These are phyloP conservation scores for Monilinia fructigena DNA, from an alignment of 2,329 filamentous ascomycete genomes.

Conservation along the genomic window DNA sequence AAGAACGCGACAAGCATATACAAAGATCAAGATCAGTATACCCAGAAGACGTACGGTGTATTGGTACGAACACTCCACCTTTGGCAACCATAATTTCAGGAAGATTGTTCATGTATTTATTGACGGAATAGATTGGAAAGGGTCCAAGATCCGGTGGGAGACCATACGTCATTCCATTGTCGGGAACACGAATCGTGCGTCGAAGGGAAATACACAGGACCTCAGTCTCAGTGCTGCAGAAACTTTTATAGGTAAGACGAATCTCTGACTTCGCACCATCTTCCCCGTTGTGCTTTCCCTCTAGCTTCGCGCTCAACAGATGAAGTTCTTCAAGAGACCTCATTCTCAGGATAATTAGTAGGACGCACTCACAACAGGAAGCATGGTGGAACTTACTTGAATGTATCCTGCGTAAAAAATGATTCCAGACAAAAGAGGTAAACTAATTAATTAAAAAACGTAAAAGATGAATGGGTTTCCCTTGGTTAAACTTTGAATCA, in stretches of 20 bases:
- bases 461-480: no score
- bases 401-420: neutral
- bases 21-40: conserved; percentile 9
- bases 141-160: conserved; percentile 43
- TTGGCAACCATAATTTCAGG: conserved; percentile 42
- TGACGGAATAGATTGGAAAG: conserved; percentile 45
- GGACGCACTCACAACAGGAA: no score
- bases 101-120: conserved; percentile 40
- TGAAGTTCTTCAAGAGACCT: no score
- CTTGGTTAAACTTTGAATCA: no score
- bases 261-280: neutral
- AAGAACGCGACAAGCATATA: neutral
- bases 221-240: neutral
- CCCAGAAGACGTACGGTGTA: conserved; percentile 39
- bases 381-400: no score
- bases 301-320: neutral
- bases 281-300: neutral
- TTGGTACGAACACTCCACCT: conserved; percentile 48
- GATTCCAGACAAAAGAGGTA: no score
- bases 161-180: conserved; percentile 39
- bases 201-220: conserved; percentile 41
- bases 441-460: no score
- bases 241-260: neutral
- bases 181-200: conserved; percentile 47
- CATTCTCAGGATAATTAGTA: neutral